Base-by-base conservation (phyloP, 108 stramenopile species). In the Seminavis robusta region DNA sequence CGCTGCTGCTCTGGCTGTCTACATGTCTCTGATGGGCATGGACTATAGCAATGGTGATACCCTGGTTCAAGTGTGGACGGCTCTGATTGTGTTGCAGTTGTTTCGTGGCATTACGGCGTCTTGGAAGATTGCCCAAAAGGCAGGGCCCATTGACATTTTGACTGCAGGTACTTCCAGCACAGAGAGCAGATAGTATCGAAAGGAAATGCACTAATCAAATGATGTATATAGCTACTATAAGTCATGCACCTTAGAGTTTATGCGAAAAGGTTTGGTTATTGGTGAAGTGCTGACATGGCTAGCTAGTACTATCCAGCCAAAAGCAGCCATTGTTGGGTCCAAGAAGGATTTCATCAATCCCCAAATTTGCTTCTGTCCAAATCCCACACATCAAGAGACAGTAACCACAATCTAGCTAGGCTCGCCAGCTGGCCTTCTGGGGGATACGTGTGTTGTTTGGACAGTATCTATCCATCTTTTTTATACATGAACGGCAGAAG, bases 101-200 rank as follows among this genome's bases (percentile, higher is more conserved):
- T 74, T 88, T 84, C 71, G 90, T 43, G 82, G 80, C 17, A 27
- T 92, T 38, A 92, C 86, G 17, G 78, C 83, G 34, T 54, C 86
- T n/a, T 77, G 73, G 27, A 86, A 86, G 33, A 60, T 92, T 40
- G 61, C 74, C 25, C 76, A 92, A 6, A 33, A 54, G n/a, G 59
- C 63, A 8, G 90, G 90, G 5, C 86, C 90, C 5, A 84, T 92
- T 25, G 33, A 80, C 54, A n/a, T n/a, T n/a, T n/a, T n/a, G n/a
- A n/a, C n/a, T n/a, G n/a, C n/a, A n/a, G n/a, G n/a, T n/a, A n/a
- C 62, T 91, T 11, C 58, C 78, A n/a, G 77, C 44, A 66, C 41
- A 33, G 21, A 33, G 3, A 16, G 8, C n/a, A 8, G 44, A 8
- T 45, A 45, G 15, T 17, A 45, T 10, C 11, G 36, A 11, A 36